A percentile compares a stretch with the other conserved stretches of the same genome.
Evolutionary conservation across 768 basidiomycete species (phyloP).

Genomic region (Mycena metata): DNA sequence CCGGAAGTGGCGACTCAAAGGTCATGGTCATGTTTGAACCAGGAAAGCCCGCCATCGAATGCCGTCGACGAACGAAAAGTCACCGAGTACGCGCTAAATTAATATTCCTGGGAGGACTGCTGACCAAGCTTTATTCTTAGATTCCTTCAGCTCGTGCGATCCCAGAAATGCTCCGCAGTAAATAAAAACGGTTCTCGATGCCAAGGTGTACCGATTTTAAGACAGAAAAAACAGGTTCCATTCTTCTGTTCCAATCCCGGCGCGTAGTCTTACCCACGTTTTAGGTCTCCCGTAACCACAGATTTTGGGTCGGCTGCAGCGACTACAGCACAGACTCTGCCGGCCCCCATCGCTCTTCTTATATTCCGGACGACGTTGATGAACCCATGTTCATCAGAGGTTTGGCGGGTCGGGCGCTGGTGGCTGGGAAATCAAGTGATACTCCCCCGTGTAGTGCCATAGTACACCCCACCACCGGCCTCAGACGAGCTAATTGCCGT

Average conservation of each 20-base stretch:
- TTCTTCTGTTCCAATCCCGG: too few species aligned
- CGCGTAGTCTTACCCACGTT: neutral
- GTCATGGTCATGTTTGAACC: conserved; percentile 2
- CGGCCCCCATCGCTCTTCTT: neutral
- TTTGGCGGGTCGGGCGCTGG: neutral
- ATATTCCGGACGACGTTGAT: conserved; percentile 7
- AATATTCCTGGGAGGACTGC: neutral
- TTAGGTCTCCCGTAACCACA: neutral
- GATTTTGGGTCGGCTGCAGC: conserved; percentile 10
- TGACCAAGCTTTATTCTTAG: neutral
- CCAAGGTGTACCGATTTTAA: neutral
- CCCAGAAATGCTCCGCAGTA: neutral
- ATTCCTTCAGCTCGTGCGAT: neutral
- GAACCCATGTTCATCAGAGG: neutral
- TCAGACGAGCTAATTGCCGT: conserved; percentile 1
- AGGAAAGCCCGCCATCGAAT: neutral
- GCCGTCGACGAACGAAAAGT: too few species aligned
- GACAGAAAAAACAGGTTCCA: neutral
- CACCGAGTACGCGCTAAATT: neutral
- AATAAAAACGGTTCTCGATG: conserved; percentile 9
- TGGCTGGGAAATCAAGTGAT: neutral
- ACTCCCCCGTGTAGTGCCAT: conserved; percentile 10
- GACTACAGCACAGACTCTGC: neutral
- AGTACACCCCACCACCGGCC: conserved; percentile 7
- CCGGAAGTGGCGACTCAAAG: neutral